Conservation (phyloP, 202 grass and related monocot genomes). For the Bolboschoenoplectus hybrid region DNA sequence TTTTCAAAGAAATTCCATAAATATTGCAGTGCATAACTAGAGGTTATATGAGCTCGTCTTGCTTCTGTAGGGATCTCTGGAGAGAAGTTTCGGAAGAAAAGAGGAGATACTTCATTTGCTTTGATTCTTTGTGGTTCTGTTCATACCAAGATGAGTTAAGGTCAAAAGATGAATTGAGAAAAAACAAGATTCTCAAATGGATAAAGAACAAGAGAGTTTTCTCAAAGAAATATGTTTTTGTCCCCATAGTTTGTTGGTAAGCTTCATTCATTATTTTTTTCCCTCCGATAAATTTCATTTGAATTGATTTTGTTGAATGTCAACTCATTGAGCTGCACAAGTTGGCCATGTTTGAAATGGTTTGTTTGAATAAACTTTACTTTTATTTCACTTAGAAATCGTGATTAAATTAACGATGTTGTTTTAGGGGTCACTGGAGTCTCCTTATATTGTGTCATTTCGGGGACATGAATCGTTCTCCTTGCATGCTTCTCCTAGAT, state of each 20-base stretch:
- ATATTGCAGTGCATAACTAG: not conserved
- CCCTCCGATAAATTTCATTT: not conserved
- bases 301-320: not conserved
- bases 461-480: slow-evolving; percentile 51
- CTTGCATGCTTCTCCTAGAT: slow-evolving; percentile 89
- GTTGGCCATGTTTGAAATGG: not conserved
- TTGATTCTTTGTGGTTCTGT: slow-evolving; percentile 91
- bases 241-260: slow-evolving; percentile 77
- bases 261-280: slow-evolving; percentile 38
- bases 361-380: not conserved
- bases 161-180: slow-evolving; percentile 38
- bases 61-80: slow-evolving; percentile 66
- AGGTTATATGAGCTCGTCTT: not conserved
- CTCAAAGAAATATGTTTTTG: slow-evolving; percentile 78
- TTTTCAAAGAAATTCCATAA: slow-evolving; percentile 21
- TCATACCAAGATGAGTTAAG: slow-evolving; percentile 49
- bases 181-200: slow-evolving; percentile 76
- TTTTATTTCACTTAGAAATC: slow-evolving; percentile 20
- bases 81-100: slow-evolving; percentile 65
- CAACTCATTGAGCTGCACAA: not conserved
- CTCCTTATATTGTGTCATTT: slow-evolving; percentile 94
- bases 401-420: slow-evolving; percentile 11
- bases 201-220: slow-evolving; percentile 80
- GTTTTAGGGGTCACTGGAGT: slow-evolving; percentile 79
- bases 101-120: slow-evolving; percentile 58